Percentiles rank a stretch among this genome's conserved stretches.
Evolutionary conservation across 2,329 filamentous ascomycete species (phyloP).

Genomic region (Neonectria neomacrospora): DNA sequence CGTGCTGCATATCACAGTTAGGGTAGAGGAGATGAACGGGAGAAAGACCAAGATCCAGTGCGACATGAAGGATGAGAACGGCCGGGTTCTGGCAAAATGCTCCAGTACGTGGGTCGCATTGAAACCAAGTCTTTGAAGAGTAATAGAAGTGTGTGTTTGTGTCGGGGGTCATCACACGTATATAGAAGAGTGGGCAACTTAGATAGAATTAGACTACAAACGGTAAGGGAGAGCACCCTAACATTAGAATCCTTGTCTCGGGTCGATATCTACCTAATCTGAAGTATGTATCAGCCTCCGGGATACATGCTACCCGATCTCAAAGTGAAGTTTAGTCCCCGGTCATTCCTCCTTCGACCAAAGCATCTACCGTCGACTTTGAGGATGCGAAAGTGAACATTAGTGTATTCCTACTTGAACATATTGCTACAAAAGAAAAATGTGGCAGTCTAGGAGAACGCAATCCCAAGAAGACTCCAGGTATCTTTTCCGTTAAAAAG

Average conservation of each 20-base stretch:
- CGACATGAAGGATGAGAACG: constrained; percentile 46
- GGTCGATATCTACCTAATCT: too few relatives aligned
- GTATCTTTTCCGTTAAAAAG: constrained; percentile 34
- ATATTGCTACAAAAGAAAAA: constrained; percentile 13
- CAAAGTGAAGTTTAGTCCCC: not conserved
- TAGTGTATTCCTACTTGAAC: not conserved
- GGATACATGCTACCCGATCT: not conserved
- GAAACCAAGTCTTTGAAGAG: constrained; percentile 43
- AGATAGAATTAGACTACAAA: constrained; percentile 18
- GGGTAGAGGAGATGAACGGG: constrained; percentile 47
- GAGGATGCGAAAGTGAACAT: not conserved
- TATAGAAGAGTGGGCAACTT: not conserved
- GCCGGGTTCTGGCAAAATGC: constrained; percentile 45
- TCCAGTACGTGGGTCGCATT: constrained; percentile 50
- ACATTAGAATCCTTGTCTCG: not conserved
- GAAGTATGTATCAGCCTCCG: too few relatives aligned
- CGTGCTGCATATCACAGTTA: constrained; percentile 47
- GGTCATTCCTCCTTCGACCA: not conserved
- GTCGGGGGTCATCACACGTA: not conserved
- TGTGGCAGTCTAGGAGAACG: not conserved
- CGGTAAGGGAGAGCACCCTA: not conserved
- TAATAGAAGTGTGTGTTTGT: not conserved
- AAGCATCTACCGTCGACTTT: not conserved
- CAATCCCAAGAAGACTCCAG: constrained; percentile 25
- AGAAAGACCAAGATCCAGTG: constrained; percentile 49